Conservation (phyloP, 305 asterid genomes). For the Rubia peregrina region DNA sequence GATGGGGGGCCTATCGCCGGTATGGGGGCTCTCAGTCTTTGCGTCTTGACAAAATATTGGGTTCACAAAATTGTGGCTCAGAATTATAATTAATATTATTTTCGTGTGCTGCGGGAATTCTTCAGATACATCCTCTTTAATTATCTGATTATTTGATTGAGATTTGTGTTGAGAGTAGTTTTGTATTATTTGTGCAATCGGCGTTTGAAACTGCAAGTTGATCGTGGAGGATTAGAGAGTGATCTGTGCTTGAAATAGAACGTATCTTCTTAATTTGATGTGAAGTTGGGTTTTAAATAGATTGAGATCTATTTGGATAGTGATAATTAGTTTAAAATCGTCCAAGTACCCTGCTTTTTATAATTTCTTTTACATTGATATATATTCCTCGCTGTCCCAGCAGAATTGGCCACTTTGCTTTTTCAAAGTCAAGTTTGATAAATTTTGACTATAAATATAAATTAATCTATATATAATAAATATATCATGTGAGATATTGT, state of each 20-base stretch:
- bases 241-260: background rate
- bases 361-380: too few species aligned
- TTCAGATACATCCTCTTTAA: background rate
- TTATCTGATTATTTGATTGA: background rate
- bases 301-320: background rate
- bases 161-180: background rate
- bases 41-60: background rate
- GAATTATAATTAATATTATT: too few species aligned
- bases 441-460: too few species aligned
- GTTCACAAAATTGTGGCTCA: background rate
- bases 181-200: background rate
- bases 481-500: too few species aligned
- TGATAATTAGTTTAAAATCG: too few species aligned
- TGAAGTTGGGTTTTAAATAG: background rate
- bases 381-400: too few species aligned
- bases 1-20: background rate
- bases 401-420: too few species aligned
- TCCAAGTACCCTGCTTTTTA: too few species aligned
- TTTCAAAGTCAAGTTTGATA: too few species aligned
- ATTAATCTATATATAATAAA: too few species aligned
- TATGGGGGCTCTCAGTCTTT: background rate
- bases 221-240: background rate
- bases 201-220: background rate
- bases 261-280: background rate
- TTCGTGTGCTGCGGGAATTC: background rate